Evolutionary conservation across 2,329 filamentous ascomycete species (phyloP).

Genomic region (Dendrostoma leiphaemia): DNA sequence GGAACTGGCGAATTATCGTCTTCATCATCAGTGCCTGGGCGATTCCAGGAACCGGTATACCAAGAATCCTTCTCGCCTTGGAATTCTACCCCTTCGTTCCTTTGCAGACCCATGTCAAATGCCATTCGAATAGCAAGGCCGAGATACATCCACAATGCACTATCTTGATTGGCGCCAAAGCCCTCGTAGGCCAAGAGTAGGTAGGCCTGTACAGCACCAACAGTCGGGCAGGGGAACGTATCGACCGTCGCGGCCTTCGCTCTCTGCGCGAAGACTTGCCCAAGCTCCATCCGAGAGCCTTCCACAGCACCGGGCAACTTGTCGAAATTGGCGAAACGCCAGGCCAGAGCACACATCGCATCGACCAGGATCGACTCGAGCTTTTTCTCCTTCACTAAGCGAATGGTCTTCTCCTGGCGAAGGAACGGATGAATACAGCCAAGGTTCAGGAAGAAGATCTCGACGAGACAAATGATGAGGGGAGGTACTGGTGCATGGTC

Average conservation of each 20-base stretch:
- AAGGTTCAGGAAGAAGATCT: constrained; percentile 77
- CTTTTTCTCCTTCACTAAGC: constrained; percentile 75
- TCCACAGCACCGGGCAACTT: constrained; percentile 47
- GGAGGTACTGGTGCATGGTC: constrained; percentile 70
- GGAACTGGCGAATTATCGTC: constrained; percentile 24
- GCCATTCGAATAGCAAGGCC: constrained; percentile 84
- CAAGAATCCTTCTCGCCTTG: constrained; percentile 53
- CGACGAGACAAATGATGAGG: constrained; percentile 72
- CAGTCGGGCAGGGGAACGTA: constrained; percentile 77
- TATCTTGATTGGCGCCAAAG: constrained; percentile 85
- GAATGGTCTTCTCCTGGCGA: constrained; percentile 68
- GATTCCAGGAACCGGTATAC: constrained; percentile 44
- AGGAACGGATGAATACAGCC: constrained; percentile 87
- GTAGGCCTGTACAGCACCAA: constrained; percentile 81
- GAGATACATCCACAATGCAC: constrained; percentile 90
- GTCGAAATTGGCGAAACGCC: constrained; percentile 70
- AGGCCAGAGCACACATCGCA: constrained; percentile 78
- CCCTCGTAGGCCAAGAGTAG: constrained; percentile 84
- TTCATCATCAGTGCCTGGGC: constrained; percentile 25
- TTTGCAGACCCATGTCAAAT: constrained; percentile 78
- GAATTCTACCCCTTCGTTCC: constrained; percentile 69
- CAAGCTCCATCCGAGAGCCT: constrained; percentile 63
- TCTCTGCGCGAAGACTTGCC: constrained; percentile 74
- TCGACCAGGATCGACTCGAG: constrained; percentile 84
- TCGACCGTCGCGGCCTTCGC: constrained; percentile 82